Base-by-base conservation (phyloP, 176 grass and related monocot genomes). In the Raddia guianensis region DNA sequence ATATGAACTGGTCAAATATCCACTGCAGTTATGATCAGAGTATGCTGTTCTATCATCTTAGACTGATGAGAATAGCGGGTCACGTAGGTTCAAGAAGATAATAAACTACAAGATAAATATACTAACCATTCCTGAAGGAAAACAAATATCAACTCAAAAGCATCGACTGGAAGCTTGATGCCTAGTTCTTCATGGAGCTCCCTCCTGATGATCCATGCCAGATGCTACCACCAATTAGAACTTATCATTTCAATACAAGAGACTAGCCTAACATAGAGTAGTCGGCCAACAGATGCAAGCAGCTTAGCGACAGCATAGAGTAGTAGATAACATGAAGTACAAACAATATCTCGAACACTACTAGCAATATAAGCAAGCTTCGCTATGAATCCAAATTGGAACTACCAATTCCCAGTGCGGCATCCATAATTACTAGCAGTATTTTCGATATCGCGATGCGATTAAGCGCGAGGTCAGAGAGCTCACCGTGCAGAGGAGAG, bases 151-250 rank as follows among this genome's bases (percentile, higher is more conserved):
- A 91, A 70, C 81, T 98, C 95, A 16, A 98, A 98, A 80, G 95
- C 92, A 86, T 93, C 85, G n/a, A 85, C 43, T 73, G 95, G 92
- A 78, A 98, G 95, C 47, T 77, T 92, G 89, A 94, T 87, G 81
- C 95, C 95, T 78, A 94, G 83, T 61, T 98, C 95, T 92, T 98
- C 95, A 34, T 89, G 55, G 35, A 98, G 87, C 56, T 98, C 95
- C 90, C 95, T 92, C 92, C 95, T 98, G 81, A 82, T 77, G 37
- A 81, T 64, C 15, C 55, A 89, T 58, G 63, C 9, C 57, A 77
- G n/a, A 76, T 76, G 54, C 8, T 6, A 76, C 14, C 9, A 56
- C 40, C 58, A 40, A 70, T 76, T 71, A 85, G 33, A 76, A 81
- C 73, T 37, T 34, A 18, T 54, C 45, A 72, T 68, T 34, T 19